These are phyloP conservation scores for Articulospora tetracladia DNA, from an alignment of 495 filamentous ascomycete species.

Conservation along the genomic window DNA sequence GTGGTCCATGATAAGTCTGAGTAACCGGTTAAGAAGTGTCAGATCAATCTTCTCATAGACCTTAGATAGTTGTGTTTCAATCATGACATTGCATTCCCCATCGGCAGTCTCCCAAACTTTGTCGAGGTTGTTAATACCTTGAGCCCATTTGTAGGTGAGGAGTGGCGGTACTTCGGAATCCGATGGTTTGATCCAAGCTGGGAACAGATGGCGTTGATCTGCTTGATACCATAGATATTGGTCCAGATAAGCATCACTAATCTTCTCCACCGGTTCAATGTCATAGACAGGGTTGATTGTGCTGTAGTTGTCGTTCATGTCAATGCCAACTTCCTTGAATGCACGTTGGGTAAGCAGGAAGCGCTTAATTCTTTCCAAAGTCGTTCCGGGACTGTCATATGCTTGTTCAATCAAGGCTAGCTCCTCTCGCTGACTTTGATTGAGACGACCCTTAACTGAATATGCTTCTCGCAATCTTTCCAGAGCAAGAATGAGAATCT, in stretches of 20 bases:
- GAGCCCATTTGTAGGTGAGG: slow-evolving; percentile 97
- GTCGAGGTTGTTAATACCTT: slow-evolving; percentile 98
- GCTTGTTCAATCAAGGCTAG: slow-evolving; percentile 97
- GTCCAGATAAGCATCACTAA: slow-evolving; percentile 98
- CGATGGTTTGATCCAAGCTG: slow-evolving; percentile 98
- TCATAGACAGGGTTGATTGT: slow-evolving; percentile 99
- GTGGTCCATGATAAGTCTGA: slow-evolving; percentile 98
- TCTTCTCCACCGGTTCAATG: slow-evolving; percentile 99
- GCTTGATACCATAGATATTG: slow-evolving; percentile 99
- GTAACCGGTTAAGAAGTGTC: slow-evolving; percentile 86
- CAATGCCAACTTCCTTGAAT: slow-evolving; percentile 99
- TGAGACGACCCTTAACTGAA: slow-evolving; percentile 94
- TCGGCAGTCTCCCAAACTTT: slow-evolving; percentile 95
- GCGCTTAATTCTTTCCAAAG: slow-evolving; percentile 93
- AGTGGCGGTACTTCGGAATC: slow-evolving; percentile 98
- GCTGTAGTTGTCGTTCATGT: slow-evolving; percentile 99
- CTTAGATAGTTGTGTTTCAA: slow-evolving; percentile 96
- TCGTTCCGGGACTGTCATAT: slow-evolving; percentile 96
- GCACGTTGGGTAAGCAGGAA: slow-evolving; percentile 95
- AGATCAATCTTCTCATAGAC: slow-evolving; percentile 99
- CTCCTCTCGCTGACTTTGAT: slow-evolving; percentile 97
- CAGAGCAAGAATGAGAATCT: slow-evolving; percentile 94
- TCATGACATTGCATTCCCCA: slow-evolving; percentile 98
- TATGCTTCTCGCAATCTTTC: slow-evolving; percentile 95
- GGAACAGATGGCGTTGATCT: slow-evolving; percentile 96